Base-by-base conservation (phyloP, 2,329 filamentous ascomycete genomes). In the Beauveria asiatica region DNA sequence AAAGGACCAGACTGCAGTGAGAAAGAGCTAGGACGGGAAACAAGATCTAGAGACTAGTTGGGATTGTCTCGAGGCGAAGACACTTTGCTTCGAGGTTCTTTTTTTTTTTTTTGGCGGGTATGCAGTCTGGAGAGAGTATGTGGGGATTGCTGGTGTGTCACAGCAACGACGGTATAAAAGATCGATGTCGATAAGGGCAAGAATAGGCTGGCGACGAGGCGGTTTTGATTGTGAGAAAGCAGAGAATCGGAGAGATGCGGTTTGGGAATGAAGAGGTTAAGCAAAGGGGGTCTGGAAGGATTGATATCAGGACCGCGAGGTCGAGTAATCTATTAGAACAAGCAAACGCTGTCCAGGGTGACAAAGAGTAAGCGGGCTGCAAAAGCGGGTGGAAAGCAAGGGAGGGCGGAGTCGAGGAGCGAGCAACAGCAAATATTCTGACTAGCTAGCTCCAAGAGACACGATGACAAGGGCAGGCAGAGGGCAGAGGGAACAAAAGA, bases 61-160 rank as follows among this genome's bases (percentile, higher is more conserved):
- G 37, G 8, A 59, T 52, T 59, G 49, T 59, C 57, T 59, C 27
- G 57, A 59, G 48, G 39, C 48, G 49, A 46, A 37, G 53, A 45
- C 46, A 25, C 9, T 52, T 46, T 50, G 57, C 46, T 44, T 52
- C 19, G 19, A 59, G 16, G 37, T 46, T 37, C 30, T 50, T 59
- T 59, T 59, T 58, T 58, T 58, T n/a, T 23, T 23, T 59, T 53
- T 39, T 39, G 19, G 59, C 58, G 58, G 58, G 58, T 55, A 60
- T 60, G 52, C 37, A 39, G 50, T 54, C 50, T 37, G 21, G 59
- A 30, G 46, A 13, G 37, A 49, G 52, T 59, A 48, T 60, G 59
- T 60, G 59, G 59, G 52, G 59, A 50, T 60, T 11, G 42, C 16
- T 11, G 37, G 51, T 60, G 59, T 60, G 59, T 60, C 59, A 60